Evolutionary conservation across 1,139 yeast species (phyloP).

Genomic region (Geotrichum phurueaensis): DNA sequence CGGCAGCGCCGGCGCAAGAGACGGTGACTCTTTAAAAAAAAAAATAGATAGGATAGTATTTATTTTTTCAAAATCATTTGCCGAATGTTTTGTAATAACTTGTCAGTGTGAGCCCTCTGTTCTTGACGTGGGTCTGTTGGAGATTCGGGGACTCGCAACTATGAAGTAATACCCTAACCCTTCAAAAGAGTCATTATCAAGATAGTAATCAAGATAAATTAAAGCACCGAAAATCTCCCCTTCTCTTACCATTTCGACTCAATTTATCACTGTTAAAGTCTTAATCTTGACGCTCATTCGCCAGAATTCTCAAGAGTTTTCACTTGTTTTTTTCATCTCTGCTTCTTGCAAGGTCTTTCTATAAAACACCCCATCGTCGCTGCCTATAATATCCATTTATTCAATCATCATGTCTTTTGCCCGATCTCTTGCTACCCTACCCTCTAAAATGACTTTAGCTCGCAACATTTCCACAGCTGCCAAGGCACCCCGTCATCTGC

Average conservation of each 20-base stretch:
- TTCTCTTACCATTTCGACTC: neutral
- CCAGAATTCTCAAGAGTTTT: neutral
- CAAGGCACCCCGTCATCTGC: conserved; percentile 53
- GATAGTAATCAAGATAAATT: conserved; percentile 1
- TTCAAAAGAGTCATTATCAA: conserved; percentile 2
- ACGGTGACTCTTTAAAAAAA: neutral
- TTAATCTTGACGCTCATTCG: neutral
- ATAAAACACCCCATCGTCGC: neutral
- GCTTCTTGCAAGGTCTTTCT: neutral
- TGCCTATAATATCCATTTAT: neutral
- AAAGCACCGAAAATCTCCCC: neutral
- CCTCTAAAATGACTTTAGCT: neutral
- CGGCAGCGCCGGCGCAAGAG: neutral
- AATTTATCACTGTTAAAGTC: too few species aligned
- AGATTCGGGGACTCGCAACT: too few species aligned
- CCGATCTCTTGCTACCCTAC: conserved; percentile 1
- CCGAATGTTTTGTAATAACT: too few species aligned
- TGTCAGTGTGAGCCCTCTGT: too few species aligned
- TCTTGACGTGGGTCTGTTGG: too few species aligned
- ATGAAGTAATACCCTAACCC: too few species aligned
- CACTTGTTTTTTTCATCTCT: neutral
- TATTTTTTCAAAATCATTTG: too few species aligned
- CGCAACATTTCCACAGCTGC: neutral
- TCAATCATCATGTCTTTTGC: neutral
- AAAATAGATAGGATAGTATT: too few species aligned